Base-by-base conservation (phyloP, 2,329 filamentous ascomycete species). In the Escovopsis sp. region DNA sequence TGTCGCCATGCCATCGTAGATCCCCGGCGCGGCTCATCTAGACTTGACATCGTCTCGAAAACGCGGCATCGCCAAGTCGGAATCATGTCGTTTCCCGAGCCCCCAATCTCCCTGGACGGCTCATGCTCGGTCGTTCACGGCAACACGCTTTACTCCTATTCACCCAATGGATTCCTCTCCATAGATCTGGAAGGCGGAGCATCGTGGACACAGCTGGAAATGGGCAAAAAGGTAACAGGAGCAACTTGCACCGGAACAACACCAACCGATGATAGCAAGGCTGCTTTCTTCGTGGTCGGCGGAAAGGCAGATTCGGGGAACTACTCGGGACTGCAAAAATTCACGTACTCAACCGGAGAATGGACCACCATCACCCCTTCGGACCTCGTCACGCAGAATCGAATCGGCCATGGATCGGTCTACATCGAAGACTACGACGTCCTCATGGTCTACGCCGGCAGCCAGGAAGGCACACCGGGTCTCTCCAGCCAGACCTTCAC, bases 81-180 rank as follows among this genome's bases (percentile, higher is more conserved):
- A 49, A 57, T 44, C 35, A 92, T 92, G 85, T 63, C 75, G 50
- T 65, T 79, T 38, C 84, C 85, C 33, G 61, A 74, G 50, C 85
- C 86, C 35, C 62, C 70, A 35, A 68, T 75, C 51, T 64, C 77
- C 42, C 62, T 94, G 53, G 71, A 76, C 55, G 75, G 78, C 57
- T 76, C 83, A 49, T 96, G 88, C 60, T 85, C 86, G 39, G 73
- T 80, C 50, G 70, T 94, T 41, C 67, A 83, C 62, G 67, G 86
- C 52, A 77, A 86, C 55, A 85, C 76, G 11, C 72, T 96, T 35
- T 96, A 92, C 61, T 76, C 81, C 31, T 93, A 84, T 55, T 83
- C 84, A 5, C 60, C 74, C 8, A 60, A 72, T 32, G 81, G 75
- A 19, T 87, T 96, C 48, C 72, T 86, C 53, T 79, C 80, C 8